Conservation (phyloP, 2,329 filamentous ascomycete genomes). For the Chaetomiaceae sp. region DNA sequence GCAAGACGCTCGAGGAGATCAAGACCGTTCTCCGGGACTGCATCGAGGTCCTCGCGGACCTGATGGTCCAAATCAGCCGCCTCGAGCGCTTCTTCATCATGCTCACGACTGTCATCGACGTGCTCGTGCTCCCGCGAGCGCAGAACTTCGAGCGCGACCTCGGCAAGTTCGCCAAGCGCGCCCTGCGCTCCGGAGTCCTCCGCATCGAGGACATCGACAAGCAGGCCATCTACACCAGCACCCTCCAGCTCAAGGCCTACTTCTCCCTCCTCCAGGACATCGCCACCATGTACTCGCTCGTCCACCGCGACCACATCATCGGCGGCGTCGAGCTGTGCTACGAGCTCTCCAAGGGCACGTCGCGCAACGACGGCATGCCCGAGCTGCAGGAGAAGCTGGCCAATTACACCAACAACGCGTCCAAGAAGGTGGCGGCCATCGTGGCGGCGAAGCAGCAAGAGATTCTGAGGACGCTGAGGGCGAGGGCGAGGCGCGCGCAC, state of each 20-base stretch:
- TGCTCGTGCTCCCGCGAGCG: neutral
- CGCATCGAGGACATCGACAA: neutral
- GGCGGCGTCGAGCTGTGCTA: constrained; percentile 2
- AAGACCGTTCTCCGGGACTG: neutral
- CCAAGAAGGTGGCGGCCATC: neutral
- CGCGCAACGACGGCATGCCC: neutral
- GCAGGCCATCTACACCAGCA: neutral
- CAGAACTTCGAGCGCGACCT: neutral
- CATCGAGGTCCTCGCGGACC: neutral
- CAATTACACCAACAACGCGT: neutral
- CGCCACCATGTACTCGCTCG: neutral
- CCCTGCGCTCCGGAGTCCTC: neutral
- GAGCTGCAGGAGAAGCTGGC: neutral
- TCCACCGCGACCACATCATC: constrained; percentile 1
- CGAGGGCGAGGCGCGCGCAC: neutral
- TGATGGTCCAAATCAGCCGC: neutral
- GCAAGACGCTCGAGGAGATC: constrained; percentile 2
- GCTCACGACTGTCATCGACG: neutral
- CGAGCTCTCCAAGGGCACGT: neutral
- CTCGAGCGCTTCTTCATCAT: constrained; percentile 2
- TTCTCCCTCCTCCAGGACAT: constrained; percentile 3
- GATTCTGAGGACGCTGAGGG: neutral
- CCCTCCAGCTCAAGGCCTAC: neutral
- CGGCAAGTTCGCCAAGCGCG: neutral
- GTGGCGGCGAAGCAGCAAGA: constrained; percentile 1